phyloP scores from a whole-genome alignment of 441 rosid genomes.

The Jatropha podagrica region DNA sequence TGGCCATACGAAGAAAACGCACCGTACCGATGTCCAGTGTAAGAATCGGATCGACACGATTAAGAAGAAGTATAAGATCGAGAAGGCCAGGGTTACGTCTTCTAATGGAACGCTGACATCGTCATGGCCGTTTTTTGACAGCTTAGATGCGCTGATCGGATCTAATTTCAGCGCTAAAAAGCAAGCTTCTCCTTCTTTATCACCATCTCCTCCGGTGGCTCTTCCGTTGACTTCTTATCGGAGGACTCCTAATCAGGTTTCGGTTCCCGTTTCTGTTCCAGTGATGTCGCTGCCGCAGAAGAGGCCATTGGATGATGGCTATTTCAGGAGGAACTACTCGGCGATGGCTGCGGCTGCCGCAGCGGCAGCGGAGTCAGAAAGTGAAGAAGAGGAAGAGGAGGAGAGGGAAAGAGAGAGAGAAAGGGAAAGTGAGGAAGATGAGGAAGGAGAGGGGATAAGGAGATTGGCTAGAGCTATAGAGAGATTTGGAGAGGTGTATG shows the following conservation, averaged over 20 bases:
- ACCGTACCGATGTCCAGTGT: slow-evolving; percentile 94
- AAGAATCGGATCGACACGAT: slow-evolving; percentile 96
- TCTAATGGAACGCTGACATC: slow-evolving; percentile 45
- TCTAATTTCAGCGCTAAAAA: slow-evolving; percentile 52
- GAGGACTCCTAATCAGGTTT: slow-evolving; percentile 34
- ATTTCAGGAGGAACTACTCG: slow-evolving; percentile 68
- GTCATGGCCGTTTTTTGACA: slow-evolving; percentile 79
- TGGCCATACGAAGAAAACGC: slow-evolving; percentile 78
- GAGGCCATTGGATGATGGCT: slow-evolving; percentile 45
- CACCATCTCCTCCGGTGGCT: slow-evolving; percentile 54
- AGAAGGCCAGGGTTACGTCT: slow-evolving; percentile 68
- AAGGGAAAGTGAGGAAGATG: slow-evolving; percentile 51
- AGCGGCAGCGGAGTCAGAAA: slow-evolving; percentile 34
- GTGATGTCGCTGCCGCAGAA: slow-evolving; percentile 63
- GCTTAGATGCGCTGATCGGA: slow-evolving; percentile 73
- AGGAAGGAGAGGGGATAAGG: slow-evolving; percentile 52
- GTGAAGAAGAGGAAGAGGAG: slow-evolving; percentile 36
- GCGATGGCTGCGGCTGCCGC: slow-evolving; percentile 87
- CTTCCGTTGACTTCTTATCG: slow-evolving; percentile 37
- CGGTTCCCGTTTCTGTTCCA: slow-evolving; percentile 32
- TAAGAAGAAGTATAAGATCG: slow-evolving; percentile 93
- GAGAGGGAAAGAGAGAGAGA: slow-evolving; percentile 39
- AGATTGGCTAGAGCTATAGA: slow-evolving; percentile 74
- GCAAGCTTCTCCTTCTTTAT: slow-evolving; percentile 37
- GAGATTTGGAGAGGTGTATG: slow-evolving; percentile 81